Evolutionary conservation across 129 eudicot genomes (phyloP), one percentile per base, ranked within the genome.

Genomic region (Flaveria linearis): DNA sequence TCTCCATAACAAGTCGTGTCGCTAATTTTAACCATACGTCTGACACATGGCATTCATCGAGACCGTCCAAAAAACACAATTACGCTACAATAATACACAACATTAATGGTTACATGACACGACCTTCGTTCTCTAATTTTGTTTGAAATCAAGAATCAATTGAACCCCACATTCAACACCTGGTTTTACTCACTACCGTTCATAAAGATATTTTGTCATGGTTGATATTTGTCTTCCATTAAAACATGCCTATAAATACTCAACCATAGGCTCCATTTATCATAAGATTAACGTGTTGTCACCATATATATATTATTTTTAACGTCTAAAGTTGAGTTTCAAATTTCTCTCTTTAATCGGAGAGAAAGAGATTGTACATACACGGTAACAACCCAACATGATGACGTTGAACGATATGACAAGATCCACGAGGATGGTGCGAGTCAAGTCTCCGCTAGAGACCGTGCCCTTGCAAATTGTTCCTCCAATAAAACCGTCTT

Each of bases 391-490:
- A 65, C 74, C 79, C 75, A 80, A 80, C 75, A 80, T 80, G 76
- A 80, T 80, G 84, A 80, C 84, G 75, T 68, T 80, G 84, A 80
- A 73, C 61, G 84, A 74, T 22, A 74, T 79, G 84, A 69, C 82
- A 73, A 63, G 84, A 77, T 81, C 82, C 4, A 77, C 70, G 78
- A 72, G 82, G 72, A 78, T 81, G 82, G 80, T 55, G 81, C 81
- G 60, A 22, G 47, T 70, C 43, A 74, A 73, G 71, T 56, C 68
- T 7, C 60, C 76, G 57, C 8, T 88, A 3, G 90, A 85, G 81
- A 77, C 81, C n/a, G 86, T 80, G 17, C 90, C 90, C 4, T 53
- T 84, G 49, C 88, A 76, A 41, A 52, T 86, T 11, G 62, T 83
- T 26, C 76, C 65, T 28, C 90, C 80, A 10, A 33, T 33, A 12